A percentile compares a stretch with the other conserved stretches of the same genome.
These are phyloP conservation scores for Cordyceps sp. DNA, from an alignment of 2,329 filamentous ascomycete genomes.

Conservation along the genomic window DNA sequence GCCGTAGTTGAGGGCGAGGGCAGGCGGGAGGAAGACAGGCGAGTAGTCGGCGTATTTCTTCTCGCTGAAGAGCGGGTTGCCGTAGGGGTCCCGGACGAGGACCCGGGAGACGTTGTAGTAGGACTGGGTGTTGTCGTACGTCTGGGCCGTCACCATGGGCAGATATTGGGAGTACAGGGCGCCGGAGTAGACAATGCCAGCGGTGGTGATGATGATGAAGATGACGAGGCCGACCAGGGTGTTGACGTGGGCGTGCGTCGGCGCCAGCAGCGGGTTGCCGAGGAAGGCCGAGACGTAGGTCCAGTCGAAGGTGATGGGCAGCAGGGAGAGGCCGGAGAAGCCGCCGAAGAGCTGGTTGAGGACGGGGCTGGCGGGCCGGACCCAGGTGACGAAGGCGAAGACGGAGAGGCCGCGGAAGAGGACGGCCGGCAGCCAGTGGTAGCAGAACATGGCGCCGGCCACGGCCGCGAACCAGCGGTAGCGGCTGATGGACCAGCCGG, in stretches of 20 bases:
- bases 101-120: conserved; percentile 34
- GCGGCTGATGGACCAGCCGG: conserved; percentile 26
- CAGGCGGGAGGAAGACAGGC: conserved; percentile 32
- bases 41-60: conserved; percentile 33
- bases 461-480: conserved; percentile 29
- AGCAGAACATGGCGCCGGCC: conserved; percentile 23
- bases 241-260: conserved; percentile 26
- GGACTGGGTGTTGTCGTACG: conserved; percentile 37
- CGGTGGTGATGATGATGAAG: conserved; percentile 25
- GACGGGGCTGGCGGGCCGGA: conserved; percentile 32
- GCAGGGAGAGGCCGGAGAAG: conserved; percentile 32
- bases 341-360: conserved; percentile 40
- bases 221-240: conserved; percentile 25
- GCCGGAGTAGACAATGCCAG: conserved; percentile 28
- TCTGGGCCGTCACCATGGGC: conserved; percentile 34
- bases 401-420: conserved; percentile 31
- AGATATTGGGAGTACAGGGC: conserved; percentile 32
- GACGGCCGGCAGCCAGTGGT: conserved; percentile 37
- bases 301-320: conserved; percentile 36
- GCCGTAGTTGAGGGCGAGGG: conserved; percentile 22
- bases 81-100: conserved; percentile 25
- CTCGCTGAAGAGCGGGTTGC: conserved; percentile 29
- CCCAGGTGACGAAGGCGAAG: conserved; percentile 39
- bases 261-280: conserved; percentile 21
- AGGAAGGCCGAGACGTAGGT: conserved; percentile 23